Conservation (phyloP, 2,329 filamentous ascomycete genomes). For the Alternaria sp. region DNA sequence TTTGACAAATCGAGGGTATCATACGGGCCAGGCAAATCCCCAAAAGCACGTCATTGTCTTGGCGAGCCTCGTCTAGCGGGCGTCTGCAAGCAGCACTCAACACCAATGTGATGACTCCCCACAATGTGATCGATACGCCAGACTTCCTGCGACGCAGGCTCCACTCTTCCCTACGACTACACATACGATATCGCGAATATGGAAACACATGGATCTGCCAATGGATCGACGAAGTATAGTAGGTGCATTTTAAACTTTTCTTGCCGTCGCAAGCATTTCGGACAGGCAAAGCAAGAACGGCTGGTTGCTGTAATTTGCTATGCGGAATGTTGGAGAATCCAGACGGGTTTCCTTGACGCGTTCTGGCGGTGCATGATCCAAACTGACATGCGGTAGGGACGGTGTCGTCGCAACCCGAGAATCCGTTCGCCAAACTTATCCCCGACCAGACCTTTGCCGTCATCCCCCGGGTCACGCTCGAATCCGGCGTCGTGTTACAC, state of each 20-base stretch:
- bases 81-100: constrained; percentile 24
- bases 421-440: constrained; percentile 86
- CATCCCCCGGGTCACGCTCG: constrained; percentile 87
- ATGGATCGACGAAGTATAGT: constrained; percentile 30
- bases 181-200: constrained; percentile 18
- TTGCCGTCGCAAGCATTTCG: constrained; percentile 1
- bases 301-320: background rate
- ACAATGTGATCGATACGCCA: constrained; percentile 25
- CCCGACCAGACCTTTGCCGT: constrained; percentile 86
- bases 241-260: constrained; percentile 6
- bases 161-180: constrained; percentile 9
- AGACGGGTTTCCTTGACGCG: background rate
- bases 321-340: background rate
- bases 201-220: constrained; percentile 22
- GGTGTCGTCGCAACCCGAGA: constrained; percentile 75
- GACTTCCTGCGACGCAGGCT: constrained; percentile 18
- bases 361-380: background rate
- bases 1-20: background rate
- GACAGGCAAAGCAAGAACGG: background rate
- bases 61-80: constrained; percentile 33
- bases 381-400: constrained; percentile 39
- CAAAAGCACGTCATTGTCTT: constrained; percentile 39
- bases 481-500: constrained; percentile 82
- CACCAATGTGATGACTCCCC: constrained; percentile 33
- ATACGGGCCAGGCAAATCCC: constrained; percentile 3